Evolutionary conservation across 768 basidiomycete species (phyloP).

Genomic region (Ramaria sp.): DNA sequence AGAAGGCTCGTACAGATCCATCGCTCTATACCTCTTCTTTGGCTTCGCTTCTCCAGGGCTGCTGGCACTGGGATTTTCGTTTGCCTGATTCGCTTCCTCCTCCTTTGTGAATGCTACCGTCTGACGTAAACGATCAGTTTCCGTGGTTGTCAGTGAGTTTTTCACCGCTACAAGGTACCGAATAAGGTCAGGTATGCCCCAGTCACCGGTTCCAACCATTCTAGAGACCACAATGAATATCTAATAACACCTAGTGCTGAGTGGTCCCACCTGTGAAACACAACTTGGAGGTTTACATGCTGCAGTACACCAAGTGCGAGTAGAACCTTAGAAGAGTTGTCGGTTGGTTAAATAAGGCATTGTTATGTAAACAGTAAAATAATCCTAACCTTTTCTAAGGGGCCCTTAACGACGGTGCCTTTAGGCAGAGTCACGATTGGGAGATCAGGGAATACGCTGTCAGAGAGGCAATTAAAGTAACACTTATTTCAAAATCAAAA

Average conservation of each 20-base stretch:
- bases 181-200: slow-evolving; percentile 77
- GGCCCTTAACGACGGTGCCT: slow-evolving; percentile 49
- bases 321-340: slow-evolving; percentile 26
- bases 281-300: slow-evolving; percentile 85
- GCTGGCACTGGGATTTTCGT: slow-evolving; percentile 47
- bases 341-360: not conserved
- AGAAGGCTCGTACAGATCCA: slow-evolving; percentile 77
- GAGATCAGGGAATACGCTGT: slow-evolving; percentile 70
- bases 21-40: slow-evolving; percentile 49
- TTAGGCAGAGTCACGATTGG: slow-evolving; percentile 69
- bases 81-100: slow-evolving; percentile 9
- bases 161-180: slow-evolving; percentile 83
- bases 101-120: slow-evolving; percentile 74
- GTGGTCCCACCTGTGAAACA: slow-evolving; percentile 67
- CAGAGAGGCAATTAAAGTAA: not conserved
- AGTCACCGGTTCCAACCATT: slow-evolving; percentile 84
- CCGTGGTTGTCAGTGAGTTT: slow-evolving; percentile 43
- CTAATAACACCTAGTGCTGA: not conserved
- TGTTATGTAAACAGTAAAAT: not conserved
- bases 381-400: slow-evolving; percentile 43
- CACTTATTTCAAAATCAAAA: not conserved
- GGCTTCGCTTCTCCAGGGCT: slow-evolving; percentile 57
- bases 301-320: slow-evolving; percentile 73
- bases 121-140: slow-evolving; percentile 44
- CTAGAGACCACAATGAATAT: slow-evolving; percentile 24